These are phyloP conservation scores for Ramaria sp. DNA, from an alignment of 768 basidiomycete genomes.

Conservation along the genomic window DNA sequence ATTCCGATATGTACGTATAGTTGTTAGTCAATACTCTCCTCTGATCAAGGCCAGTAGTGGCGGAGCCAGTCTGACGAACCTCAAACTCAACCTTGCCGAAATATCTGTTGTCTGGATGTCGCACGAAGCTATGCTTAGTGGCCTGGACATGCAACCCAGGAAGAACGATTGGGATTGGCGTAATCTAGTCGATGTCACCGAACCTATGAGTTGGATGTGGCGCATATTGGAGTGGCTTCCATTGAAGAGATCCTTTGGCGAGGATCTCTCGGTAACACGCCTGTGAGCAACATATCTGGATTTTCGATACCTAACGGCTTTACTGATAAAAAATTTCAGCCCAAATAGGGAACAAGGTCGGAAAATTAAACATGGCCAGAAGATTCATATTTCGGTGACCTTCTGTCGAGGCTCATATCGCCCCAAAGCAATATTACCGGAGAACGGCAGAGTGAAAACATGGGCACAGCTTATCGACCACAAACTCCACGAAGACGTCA, in stretches of 20 bases:
- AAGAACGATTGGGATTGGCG: conserved; percentile 7
- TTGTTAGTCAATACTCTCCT: neutral
- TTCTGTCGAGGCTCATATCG: conserved; percentile 9
- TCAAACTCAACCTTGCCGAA: conserved; percentile 5
- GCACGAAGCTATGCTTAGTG: conserved; percentile 18
- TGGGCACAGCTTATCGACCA: neutral
- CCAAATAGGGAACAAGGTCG: conserved; percentile 2
- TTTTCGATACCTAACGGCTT: neutral
- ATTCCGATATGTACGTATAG: conserved; percentile 27
- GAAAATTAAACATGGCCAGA: conserved; percentile 11
- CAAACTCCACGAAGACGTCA: neutral
- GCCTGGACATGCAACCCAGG: conserved; percentile 16
- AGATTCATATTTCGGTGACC: conserved; percentile 13
- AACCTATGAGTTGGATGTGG: neutral
- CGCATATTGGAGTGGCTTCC: neutral
- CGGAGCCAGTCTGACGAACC: conserved; percentile 12
- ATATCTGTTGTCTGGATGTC: conserved; percentile 24
- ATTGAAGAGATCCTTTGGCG: neutral
- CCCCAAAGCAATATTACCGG: conserved; percentile 6
- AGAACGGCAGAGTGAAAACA: neutral
- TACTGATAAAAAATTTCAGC: neutral
- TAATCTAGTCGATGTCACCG: neutral
- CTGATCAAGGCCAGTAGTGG: conserved; percentile 11
- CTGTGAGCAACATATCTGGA: neutral
- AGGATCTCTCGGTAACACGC: neutral